Percentiles rank a stretch among this genome's conserved stretches.
Evolutionary conservation across 2,329 filamentous ascomycete genomes (phyloP).

Genomic region (Ascochyta lentis): DNA sequence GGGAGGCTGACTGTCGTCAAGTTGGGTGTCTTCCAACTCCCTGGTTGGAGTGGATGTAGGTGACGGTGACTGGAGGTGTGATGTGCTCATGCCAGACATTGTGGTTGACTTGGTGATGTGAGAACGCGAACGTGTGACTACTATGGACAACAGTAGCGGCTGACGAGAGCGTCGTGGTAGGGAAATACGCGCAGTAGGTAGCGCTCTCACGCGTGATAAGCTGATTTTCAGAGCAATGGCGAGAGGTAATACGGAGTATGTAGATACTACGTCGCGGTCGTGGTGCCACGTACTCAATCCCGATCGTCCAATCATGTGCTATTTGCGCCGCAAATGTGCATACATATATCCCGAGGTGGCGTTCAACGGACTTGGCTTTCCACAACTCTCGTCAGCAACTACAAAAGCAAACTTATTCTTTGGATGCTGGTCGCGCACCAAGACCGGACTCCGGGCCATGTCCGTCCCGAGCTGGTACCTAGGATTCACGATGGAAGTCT

Average conservation of each 20-base stretch:
- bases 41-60: background rate
- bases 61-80: background rate
- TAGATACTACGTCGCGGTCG: constrained; percentile 3
- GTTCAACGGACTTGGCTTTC: constrained; percentile 7
- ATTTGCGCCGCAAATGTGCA: background rate
- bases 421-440: background rate
- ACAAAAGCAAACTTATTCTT: background rate
- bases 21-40: background rate
- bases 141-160: background rate
- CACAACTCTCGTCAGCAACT: constrained; percentile 3
- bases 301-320: constrained; percentile 7
- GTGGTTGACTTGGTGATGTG: constrained; percentile 9
- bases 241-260: constrained; percentile 10
- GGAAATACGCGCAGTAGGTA: background rate
- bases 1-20: constrained; percentile 2
- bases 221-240: constrained; percentile 7
- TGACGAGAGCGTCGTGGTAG: constrained; percentile 1
- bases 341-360: background rate
- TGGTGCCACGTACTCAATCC: constrained; percentile 4
- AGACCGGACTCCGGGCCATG: background rate
- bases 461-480: background rate
- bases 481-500: no score
- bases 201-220: constrained; percentile 4
- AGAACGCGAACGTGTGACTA: constrained; percentile 8
- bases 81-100: constrained; percentile 5